Evolutionary conservation across 305 asterid species (phyloP), one percentile per base, ranked within the genome.

Genomic region (Solanum hybrid): DNA sequence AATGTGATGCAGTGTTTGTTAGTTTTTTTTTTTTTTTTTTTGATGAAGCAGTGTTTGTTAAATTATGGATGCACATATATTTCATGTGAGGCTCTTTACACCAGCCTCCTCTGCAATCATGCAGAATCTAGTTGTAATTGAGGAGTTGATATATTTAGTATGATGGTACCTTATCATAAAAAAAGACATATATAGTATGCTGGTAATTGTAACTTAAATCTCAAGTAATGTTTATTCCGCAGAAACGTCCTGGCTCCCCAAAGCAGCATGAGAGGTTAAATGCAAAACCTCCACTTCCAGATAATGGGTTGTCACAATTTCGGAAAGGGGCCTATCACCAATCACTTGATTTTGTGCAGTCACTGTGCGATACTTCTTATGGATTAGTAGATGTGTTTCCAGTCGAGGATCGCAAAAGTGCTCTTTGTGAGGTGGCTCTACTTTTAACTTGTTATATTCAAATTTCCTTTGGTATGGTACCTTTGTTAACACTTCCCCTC

Each of bases 311-410:
- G 90, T 93, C 99, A 90, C 98, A 95, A 84, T 95, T 94, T 89
- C 95, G 99, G 74, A 98, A 98, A 91, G 98, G 99, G 93, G 94
- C 98, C 61, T 98, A 98, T 92, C 98, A 98, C 90, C 98, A 96
- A 89, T 98, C 99, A 22, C 98, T 98, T 51, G 99, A 98, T 93
- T 97, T 98, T 84, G 99, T 98, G 90, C 99, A 94, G 80, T 92
- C 95, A 42, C 94, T 98, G 93, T 93, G 99, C 22, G 99, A 98
- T 90, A 98, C 98, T 90, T 98, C 99, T 77, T 98, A 94, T 90
- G 98, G 97, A 90, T 95, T 98, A 86, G 98, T 98, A 91, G 99
- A 98, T 92, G 95, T 98, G 88, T 98, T 98, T 93, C 99, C 99
- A 31, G 90, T 95, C 89, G 99, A 96, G 91, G 99, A 97, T 90